Percentiles rank a stretch among this genome's conserved stretches.
Conservation (phyloP, 805 yeast genomes). For the Metschnikowia reukaufii region DNA sequence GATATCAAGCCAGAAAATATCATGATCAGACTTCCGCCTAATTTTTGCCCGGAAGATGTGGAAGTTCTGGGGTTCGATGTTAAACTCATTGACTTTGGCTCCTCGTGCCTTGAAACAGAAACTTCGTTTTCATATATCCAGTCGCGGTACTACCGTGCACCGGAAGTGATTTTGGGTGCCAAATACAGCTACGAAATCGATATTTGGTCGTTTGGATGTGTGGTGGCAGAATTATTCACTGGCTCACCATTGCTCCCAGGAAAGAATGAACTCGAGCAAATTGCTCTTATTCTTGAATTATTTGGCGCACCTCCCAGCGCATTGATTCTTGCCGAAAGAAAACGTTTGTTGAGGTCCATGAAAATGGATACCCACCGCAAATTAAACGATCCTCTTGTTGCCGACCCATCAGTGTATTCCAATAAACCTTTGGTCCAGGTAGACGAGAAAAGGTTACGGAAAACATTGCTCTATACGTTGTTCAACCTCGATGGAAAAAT, state of each 20-base stretch:
- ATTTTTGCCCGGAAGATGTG: conserved; percentile 12
- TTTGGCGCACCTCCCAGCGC: conserved; percentile 49
- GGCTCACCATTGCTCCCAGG: conserved; percentile 22
- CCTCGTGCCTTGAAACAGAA: conserved; percentile 50
- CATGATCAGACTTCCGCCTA: conserved; percentile 47
- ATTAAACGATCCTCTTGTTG: conserved; percentile 14
- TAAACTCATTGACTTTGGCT: conserved; percentile 81
- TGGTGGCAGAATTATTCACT: conserved; percentile 37
- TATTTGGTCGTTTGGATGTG: conserved; percentile 91
- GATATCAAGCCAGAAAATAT: conserved; percentile 87
- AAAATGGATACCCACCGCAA: conserved; percentile 15
- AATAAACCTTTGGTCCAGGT: conserved; percentile 9
- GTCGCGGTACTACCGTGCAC: conserved; percentile 76
- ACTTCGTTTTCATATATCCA: conserved; percentile 51
- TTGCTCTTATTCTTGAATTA: conserved; percentile 42
- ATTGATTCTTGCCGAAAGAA: conserved; percentile 40
- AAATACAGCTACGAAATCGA: conserved; percentile 60
- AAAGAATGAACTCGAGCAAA: conserved; percentile 48
- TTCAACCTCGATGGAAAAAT: conserved; percentile 42
- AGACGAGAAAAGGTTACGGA: conserved; percentile 35
- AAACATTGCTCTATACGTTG: conserved; percentile 36
- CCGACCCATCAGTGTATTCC: conserved; percentile 11
- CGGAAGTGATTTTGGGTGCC: conserved; percentile 71
- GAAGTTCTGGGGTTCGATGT: conserved; percentile 46
- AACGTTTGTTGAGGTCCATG: conserved; percentile 29